Percentiles rank a stretch among this genome's conserved stretches.
These are phyloP conservation scores for Pseudogymnoascus sp. DNA, from an alignment of 2,329 filamentous ascomycete genomes.

Conservation along the genomic window DNA sequence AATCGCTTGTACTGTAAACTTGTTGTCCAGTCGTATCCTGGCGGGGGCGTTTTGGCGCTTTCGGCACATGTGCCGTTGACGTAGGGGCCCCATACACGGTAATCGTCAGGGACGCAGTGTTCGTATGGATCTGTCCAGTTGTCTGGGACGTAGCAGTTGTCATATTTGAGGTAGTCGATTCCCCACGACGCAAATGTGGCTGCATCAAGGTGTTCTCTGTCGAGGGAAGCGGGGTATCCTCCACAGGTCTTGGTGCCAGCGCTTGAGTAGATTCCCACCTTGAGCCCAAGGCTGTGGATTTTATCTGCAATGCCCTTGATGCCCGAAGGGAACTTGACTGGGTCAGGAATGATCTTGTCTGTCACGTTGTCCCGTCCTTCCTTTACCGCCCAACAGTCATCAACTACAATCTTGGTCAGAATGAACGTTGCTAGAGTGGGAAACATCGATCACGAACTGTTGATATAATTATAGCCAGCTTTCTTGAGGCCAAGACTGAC, in stretches of 20 bases:
- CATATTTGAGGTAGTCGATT: constrained; percentile 46
- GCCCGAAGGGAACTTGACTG: constrained; percentile 37
- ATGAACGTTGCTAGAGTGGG: no score
- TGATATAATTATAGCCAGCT: no score
- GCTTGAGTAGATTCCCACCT: constrained; percentile 44
- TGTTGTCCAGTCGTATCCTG: constrained; percentile 39
- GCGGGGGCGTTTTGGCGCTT: constrained; percentile 14
- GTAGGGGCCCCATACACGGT: constrained; percentile 13
- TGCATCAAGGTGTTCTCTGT: constrained; percentile 44
- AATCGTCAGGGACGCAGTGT: constrained; percentile 32
- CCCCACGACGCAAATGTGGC: constrained; percentile 43
- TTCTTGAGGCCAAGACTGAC: no score
- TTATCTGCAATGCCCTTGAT: constrained; percentile 39
- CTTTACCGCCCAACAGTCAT: constrained; percentile 42
- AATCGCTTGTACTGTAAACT: no score
- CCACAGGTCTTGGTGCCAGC: constrained; percentile 34
- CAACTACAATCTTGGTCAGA: constrained; percentile 25
- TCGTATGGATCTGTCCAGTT: constrained; percentile 32
- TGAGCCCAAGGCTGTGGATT: constrained; percentile 39
- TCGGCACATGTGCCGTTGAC: constrained; percentile 35
- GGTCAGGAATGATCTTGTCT: constrained; percentile 31
- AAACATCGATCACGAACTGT: no score
- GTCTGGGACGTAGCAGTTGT: constrained; percentile 44
- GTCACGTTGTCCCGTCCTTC: constrained; percentile 35
- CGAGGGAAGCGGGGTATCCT: constrained; percentile 36